Evolutionary conservation across 2,329 filamentous ascomycete species (phyloP), one percentile per base, ranked within the genome.

Genomic region (Scytalidium lignicola): DNA sequence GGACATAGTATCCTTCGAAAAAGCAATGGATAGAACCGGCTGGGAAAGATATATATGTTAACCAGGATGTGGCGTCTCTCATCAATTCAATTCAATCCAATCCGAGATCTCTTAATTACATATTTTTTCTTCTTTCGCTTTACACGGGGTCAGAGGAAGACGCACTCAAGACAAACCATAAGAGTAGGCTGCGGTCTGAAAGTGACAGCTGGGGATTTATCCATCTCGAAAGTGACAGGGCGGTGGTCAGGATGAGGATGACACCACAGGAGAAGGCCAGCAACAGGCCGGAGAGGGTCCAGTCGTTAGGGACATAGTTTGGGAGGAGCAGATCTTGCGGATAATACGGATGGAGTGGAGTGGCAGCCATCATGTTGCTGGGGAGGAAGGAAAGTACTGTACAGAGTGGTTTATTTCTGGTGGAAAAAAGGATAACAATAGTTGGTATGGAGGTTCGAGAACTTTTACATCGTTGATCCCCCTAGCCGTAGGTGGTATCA

Each of bases 1-100:
- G 62, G 13, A 68, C 64, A 53, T 70, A 76, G 63, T 76, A 75
- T 19, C 74, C 72, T 73, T 43, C 7, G 21, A 26, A 29, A 28
- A 52, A 54, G 29, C 51, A 37, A 22, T 52, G 50, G 26, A 52
- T 50, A 15, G 37, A 40, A 2, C 49, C 49, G n/a, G 47, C 47
- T 49, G 21, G n/a, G 5, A 15, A n/a, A 23, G 18, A 20, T n/a
- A n/a, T n/a, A n/a, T n/a, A n/a, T n/a, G 46, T 48, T 23, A 26
- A 15, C 13, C 26, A 28, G 26, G 26, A 28, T 13, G 13, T 18
- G 7, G n/a, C 19, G 7, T 41, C n/a, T 18, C 7, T 21, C n/a
- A 8, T 43, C 5, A 13, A 8, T 43, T 26, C 19, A 20, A 6
- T 43, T 22, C 10, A 7, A n/a, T n/a, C n/a, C n/a, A n/a, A n/a